These are phyloP conservation scores for Stereum hirsutum DNA, from an alignment of 1,284 basidiomycete species.

Conservation along the genomic window DNA sequence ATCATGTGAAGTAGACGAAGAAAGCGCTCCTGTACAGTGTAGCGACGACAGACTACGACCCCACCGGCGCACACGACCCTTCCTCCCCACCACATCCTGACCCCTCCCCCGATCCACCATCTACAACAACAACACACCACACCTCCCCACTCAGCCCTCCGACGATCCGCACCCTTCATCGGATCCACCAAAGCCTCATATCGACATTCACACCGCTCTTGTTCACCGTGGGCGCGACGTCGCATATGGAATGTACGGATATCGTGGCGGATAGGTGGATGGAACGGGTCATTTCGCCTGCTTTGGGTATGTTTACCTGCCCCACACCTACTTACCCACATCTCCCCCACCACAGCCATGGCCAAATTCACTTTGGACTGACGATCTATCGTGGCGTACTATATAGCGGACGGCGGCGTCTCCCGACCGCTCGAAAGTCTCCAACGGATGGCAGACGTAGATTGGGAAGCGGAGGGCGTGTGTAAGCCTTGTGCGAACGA, in stretches of 20 bases:
- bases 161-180: conserved; percentile 18
- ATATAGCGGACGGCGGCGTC: conserved; percentile 40
- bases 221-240: conserved; percentile 57
- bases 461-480: conserved; percentile 49
- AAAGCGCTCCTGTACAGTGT: conserved; percentile 55
- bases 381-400: too few relatives aligned
- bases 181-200: conserved; percentile 31
- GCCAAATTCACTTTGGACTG: too few relatives aligned
- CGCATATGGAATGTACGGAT: conserved; percentile 66
- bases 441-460: conserved; percentile 41
- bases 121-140: conserved; percentile 8
- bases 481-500: conserved; percentile 47
- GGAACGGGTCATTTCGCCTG: conserved; percentile 51
- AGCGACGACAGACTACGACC: conserved; percentile 42
- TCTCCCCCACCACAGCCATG: too few relatives aligned
- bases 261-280: conserved; percentile 64
- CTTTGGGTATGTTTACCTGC: too few relatives aligned
- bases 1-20: conserved; percentile 32
- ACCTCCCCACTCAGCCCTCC: conserved; percentile 13
- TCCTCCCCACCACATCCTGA: conserved; percentile 17
- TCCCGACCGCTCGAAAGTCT: conserved; percentile 63
- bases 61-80: conserved; percentile 10
- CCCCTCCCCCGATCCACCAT: not conserved
- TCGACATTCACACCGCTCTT: conserved; percentile 60
- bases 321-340: too few relatives aligned